Percentiles rank a stretch among this genome's conserved stretches.
Evolutionary conservation across 495 filamentous ascomycete species (phyloP).

Genomic region (Hypoxylon fragiforme): DNA sequence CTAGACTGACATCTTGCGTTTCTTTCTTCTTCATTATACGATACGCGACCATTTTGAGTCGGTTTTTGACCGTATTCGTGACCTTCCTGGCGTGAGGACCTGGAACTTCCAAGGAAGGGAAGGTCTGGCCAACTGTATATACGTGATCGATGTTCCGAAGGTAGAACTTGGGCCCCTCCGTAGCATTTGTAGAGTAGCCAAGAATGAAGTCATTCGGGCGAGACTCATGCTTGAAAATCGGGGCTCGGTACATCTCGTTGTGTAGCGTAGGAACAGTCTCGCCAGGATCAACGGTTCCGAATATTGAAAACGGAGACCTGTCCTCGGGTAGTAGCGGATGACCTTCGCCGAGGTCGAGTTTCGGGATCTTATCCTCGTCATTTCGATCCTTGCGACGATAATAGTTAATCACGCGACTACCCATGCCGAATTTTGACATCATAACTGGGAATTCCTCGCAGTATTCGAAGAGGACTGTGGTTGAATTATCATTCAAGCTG

Average conservation of each 20-base stretch:
- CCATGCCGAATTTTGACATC: constrained; percentile 97
- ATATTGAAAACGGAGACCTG: constrained; percentile 91
- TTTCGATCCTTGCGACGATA: constrained; percentile 85
- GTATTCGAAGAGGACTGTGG: constrained; percentile 86
- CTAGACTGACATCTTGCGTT: constrained; percentile 68
- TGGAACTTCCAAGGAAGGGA: constrained; percentile 89
- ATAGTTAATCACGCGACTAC: constrained; percentile 91
- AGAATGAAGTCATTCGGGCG: constrained; percentile 87
- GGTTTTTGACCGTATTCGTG: constrained; percentile 90
- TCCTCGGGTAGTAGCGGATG: constrained; percentile 87
- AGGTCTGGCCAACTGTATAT: constrained; percentile 85
- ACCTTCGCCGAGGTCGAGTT: constrained; percentile 75
- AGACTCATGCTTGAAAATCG: constrained; percentile 83
- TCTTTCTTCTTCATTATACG: constrained; percentile 76
- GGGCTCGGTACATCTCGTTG: constrained; percentile 93
- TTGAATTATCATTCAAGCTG: constrained; percentile 83
- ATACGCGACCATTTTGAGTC: constrained; percentile 92
- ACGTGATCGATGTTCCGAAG: constrained; percentile 87
- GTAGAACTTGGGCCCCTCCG: constrained; percentile 72
- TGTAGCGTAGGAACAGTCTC: constrained; percentile 86
- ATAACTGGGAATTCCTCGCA: constrained; percentile 90
- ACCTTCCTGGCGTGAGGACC: constrained; percentile 91
- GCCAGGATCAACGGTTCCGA: constrained; percentile 88
- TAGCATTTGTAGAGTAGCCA: constrained; percentile 73
- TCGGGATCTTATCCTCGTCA: constrained; percentile 60